Evolutionary conservation across 306 rosid species (phyloP).

Genomic region (Vigna radiata): DNA sequence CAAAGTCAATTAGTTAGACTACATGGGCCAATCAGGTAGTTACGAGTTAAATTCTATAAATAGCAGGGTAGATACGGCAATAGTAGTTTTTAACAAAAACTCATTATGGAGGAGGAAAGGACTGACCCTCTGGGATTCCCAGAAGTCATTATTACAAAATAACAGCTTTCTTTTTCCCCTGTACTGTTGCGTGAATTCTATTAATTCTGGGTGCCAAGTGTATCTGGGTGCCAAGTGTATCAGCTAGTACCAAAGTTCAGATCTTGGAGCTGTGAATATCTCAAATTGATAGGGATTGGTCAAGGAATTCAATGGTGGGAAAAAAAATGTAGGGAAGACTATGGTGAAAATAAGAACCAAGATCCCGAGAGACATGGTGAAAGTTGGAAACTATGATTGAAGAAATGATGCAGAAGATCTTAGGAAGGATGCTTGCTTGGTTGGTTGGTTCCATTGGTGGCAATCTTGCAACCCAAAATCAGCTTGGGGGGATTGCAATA

Average conservation of each 20-base stretch:
- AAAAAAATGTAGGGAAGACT: neutral
- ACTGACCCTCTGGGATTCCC: neutral
- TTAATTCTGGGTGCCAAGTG: neutral
- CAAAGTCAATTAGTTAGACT: no score
- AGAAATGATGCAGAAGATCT: neutral
- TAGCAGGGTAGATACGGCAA: neutral
- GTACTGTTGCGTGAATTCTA: neutral
- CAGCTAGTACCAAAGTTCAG: neutral
- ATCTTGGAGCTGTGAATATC: neutral
- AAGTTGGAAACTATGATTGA: neutral
- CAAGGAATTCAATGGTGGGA: neutral
- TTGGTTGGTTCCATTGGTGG: neutral
- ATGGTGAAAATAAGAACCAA: neutral
- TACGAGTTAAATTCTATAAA: neutral
- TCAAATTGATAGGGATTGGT: neutral
- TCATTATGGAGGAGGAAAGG: neutral
- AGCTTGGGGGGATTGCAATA: neutral
- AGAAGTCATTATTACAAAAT: neutral
- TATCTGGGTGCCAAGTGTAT: neutral
- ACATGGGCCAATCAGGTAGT: neutral
- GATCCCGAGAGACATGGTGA: neutral
- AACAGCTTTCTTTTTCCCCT: neutral
- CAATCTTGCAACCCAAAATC: neutral
- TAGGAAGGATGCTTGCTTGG: neutral
- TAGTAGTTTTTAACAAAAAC: neutral